Evolutionary conservation across 2,329 filamentous ascomycete genomes (phyloP), one percentile per base, ranked within the genome.

Genomic region (Fusarium compactum): DNA sequence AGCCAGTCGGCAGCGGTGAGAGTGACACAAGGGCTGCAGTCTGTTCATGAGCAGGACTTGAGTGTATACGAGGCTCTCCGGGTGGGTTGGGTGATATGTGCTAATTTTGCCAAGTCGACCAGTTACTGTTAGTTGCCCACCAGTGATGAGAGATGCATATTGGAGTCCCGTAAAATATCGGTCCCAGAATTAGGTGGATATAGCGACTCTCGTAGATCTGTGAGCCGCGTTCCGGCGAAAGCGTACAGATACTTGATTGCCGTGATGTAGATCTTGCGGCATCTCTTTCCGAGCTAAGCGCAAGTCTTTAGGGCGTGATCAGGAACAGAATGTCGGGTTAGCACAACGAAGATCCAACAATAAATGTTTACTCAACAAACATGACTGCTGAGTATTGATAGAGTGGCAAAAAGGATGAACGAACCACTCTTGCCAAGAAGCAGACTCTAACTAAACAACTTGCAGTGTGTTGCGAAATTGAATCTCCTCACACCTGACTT

Each of bases 11-110:
- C 46, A 48, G 25, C 52, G 55, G 65, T 44, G 56, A 55, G 70
- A 52, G 62, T 52, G 58, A 61, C 43, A 43, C 46, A 32, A 38
- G 41, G 34, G 61, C 58, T 62, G 41, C 54, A 59, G 24, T 44
- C 52, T 67, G 52, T 61, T 50, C 29, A 24, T 32, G 51, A 55
- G 55, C 51, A 27, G 45, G 29, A 32, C 16, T 38, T 41, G 54
- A 50, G 14, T 32, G 44, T 41, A 53, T 47, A 56, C 51, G 50
- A 64, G 58, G 48, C 32, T 38, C n/a, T 25, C 45, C 51, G 45
- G n/a, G 54, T 56, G 51, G 59, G 44, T 30, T 45, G 32, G 34
- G 34, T 60, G 61, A 44, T 12, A 65, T 68, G 59, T 15, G 48
- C 32, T 46, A 47, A 43, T 57, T 54, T 34, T 44, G 32, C 44